phyloP scores from a whole-genome alignment of 1,284 basidiomycete genomes.

The Amylostereum areolatum region DNA sequence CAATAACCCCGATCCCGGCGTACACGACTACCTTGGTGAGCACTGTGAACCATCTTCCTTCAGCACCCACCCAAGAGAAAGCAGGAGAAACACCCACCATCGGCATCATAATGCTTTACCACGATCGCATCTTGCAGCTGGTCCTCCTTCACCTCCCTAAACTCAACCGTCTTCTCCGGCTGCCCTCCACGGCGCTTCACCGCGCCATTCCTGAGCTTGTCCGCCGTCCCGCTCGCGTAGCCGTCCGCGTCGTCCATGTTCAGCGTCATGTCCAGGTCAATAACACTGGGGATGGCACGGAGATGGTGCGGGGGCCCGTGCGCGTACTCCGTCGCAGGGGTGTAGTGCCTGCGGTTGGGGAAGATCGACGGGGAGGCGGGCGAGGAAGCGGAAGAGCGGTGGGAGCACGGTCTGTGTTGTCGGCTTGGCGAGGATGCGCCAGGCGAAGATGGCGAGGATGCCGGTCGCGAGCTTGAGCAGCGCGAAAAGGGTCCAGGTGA shows the following conservation, averaged over 20 bases:
- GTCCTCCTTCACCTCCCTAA: constrained; percentile 18
- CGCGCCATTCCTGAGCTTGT: constrained; percentile 4
- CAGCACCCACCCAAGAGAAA: constrained; percentile 6
- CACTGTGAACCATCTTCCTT: constrained; percentile 38
- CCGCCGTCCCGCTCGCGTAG: constrained; percentile 14
- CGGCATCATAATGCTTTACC: constrained; percentile 79
- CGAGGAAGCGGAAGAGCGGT: constrained; percentile 71
- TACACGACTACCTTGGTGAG: constrained; percentile 92
- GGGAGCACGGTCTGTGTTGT: constrained; percentile 71
- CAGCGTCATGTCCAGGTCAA: constrained; percentile 59
- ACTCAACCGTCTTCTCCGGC: constrained; percentile 25
- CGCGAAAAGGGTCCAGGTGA: constrained; percentile 52
- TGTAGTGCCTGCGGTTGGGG: constrained; percentile 80
- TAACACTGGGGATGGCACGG: constrained; percentile 77
- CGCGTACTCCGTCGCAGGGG: constrained; percentile 82
- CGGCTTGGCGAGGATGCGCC: constrained; percentile 82
- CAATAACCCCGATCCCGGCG: constrained; percentile 74
- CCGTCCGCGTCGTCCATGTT: constrained; percentile 28
- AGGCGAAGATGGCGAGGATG: constrained; percentile 70
- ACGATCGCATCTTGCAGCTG: constrained; percentile 23
- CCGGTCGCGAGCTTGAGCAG: constrained; percentile 55
- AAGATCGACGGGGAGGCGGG: constrained; percentile 54
- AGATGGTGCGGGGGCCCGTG: constrained; percentile 58
- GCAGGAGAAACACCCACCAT: constrained; percentile 47
- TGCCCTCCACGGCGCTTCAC: constrained; percentile 7